Conservation (phyloP, 805 yeast genomes). For the Lipomyces kockii region DNA sequence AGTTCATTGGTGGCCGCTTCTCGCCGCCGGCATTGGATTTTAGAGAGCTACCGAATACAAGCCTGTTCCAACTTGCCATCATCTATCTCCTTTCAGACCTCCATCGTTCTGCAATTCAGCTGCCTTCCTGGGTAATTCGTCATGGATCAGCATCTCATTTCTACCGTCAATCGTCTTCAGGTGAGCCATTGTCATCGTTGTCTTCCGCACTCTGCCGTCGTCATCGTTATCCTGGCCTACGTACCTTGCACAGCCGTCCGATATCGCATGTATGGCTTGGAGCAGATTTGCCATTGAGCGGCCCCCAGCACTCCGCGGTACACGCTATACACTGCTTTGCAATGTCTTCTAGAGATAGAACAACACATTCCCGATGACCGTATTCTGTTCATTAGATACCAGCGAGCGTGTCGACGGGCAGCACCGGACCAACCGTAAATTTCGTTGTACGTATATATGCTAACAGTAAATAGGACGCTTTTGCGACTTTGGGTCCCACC, state of each 20-base stretch:
- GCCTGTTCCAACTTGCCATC: background rate
- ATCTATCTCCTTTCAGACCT: background rate
- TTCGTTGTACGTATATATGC: background rate
- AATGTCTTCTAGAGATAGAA: background rate
- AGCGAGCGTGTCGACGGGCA: background rate
- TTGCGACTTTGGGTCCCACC: slow-evolving; percentile 93
- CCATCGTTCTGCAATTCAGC: background rate
- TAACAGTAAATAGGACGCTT: slow-evolving; percentile 67
- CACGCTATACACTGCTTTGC: background rate
- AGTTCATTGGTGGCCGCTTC: background rate
- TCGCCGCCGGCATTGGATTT: background rate
- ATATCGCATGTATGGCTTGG: background rate
- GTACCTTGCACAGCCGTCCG: background rate
- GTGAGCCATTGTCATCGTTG: slow-evolving; percentile 19
- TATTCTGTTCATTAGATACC: background rate
- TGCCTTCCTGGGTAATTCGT: slow-evolving; percentile 4
- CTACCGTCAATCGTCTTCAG: slow-evolving; percentile 41
- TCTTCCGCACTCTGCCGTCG: background rate
- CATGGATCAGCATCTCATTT: slow-evolving; percentile 41
- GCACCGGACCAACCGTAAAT: background rate
- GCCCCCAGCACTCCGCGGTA: background rate
- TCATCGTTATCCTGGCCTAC: background rate
- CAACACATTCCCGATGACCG: background rate
- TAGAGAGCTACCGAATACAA: background rate
- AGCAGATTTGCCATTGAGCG: background rate